Percentiles rank a stretch among this genome's conserved stretches.
phyloP scores from a whole-genome alignment of 108 stramenopile species.

The Fragilaria radians region DNA sequence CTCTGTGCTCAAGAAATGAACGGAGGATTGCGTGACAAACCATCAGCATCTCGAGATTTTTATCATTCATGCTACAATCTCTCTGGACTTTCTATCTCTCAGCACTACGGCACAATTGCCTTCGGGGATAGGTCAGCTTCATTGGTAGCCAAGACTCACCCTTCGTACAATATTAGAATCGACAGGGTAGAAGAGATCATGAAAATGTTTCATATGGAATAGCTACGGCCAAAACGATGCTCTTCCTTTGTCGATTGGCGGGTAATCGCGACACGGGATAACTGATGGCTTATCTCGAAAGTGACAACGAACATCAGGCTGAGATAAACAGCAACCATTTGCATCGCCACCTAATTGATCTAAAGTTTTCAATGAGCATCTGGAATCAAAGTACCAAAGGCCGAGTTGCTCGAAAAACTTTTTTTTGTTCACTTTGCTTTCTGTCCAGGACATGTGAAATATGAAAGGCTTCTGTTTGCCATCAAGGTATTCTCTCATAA shows the following conservation, averaged over 20 bases:
- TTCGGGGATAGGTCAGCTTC: constrained; percentile 37
- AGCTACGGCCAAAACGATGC: constrained; percentile 43
- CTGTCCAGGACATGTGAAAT: constrained; percentile 71
- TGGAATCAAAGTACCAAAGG: constrained; percentile 62
- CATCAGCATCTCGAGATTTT: constrained; percentile 87
- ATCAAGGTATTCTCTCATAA: constrained; percentile 25
- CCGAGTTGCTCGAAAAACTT: constrained; percentile 57
- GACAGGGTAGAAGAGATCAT: constrained; percentile 44
- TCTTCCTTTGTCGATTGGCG: constrained; percentile 40
- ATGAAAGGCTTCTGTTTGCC: constrained; percentile 22
- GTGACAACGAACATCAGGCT: constrained; percentile 60
- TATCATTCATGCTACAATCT: constrained; percentile 99
- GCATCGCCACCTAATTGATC: constrained; percentile 7
- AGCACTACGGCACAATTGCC: constrained; percentile 38
- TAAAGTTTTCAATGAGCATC: constrained; percentile 21
- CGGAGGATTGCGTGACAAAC: constrained; percentile 95
- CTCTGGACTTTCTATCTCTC: constrained; percentile 85
- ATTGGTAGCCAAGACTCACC: constrained; percentile 49
- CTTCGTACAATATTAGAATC: constrained; percentile 72
- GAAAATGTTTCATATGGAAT: constrained; percentile 13
- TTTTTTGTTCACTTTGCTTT: constrained; percentile 69
- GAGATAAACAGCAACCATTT: constrained; percentile 47
- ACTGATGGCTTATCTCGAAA: constrained; percentile 76
- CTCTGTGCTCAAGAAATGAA: constrained; percentile 94
- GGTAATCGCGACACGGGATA: constrained; percentile 52